Base-by-base conservation (phyloP, 1,284 basidiomycete genomes). In the Ustilago nuda region DNA sequence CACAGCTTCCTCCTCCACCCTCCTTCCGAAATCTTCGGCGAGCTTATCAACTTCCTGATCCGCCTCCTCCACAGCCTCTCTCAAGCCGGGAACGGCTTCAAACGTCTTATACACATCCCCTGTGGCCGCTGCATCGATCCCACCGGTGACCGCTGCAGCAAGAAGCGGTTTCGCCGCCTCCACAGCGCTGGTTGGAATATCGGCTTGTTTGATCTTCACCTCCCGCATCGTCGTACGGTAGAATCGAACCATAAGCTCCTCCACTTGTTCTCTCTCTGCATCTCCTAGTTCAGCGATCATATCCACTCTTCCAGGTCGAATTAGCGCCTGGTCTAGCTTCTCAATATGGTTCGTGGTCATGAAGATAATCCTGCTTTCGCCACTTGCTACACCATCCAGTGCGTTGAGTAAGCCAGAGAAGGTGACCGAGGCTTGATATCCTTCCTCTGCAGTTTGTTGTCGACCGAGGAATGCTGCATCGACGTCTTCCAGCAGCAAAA, bases 361-460 rank as follows among this genome's bases (percentile, higher is more conserved):
- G 87, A 99, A 99, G 48, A 99, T 91, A 83, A 99, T 92, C n/a
- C 97, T 91, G 83, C 97, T 94, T 32, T 87, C 86, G 41, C 95
- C 94, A 4, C 94, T 95, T 2, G 95, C 96, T 15, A 99, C 96
- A 19, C 97, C 97, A 85, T 99, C 97, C 3, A 99, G 89, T 5
- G 96, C 95, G 83, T 99, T 99, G 35, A 99, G 88, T 83, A 99
- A 92, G 32, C 97, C 97, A 4, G 95, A 98, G 87, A 99, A 99
- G 0, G 97, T 99, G 30, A 99, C 92, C 19, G 92, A 93, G 1
- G 84, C 77, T 66, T 83, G 80, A 56, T 82, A 82, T 4, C 82
- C 81, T 36, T 83, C 80, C 65, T 83, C 81, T 2, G 76, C 72
- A 37, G 78, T 60, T 46, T 76, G 60, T 35, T 74, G 55, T 13